These are phyloP conservation scores for Penicillium maclennaniae DNA, from an alignment of 495 filamentous ascomycete species.

Conservation along the genomic window DNA sequence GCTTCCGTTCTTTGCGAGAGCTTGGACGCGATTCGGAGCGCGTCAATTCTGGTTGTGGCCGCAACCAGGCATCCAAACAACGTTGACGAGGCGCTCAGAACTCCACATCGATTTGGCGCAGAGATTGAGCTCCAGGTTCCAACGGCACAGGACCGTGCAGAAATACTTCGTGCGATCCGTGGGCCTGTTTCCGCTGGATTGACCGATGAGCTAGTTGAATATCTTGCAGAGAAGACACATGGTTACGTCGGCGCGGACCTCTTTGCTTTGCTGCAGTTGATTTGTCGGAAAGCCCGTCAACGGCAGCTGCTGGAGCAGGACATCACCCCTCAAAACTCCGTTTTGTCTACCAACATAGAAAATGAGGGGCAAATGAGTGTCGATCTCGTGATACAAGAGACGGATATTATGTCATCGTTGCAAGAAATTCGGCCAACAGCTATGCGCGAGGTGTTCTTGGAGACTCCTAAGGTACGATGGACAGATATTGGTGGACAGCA, in stretches of 20 bases:
- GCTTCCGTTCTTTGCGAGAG: constrained; percentile 40
- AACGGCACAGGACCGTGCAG: constrained; percentile 61
- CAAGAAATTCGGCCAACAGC: constrained; percentile 68
- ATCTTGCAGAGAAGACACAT: constrained; percentile 58
- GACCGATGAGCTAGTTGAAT: constrained; percentile 35
- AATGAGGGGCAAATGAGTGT: constrained; percentile 8
- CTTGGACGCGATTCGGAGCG: constrained; percentile 40
- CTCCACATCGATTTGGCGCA: constrained; percentile 58
- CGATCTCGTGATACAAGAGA: constrained; percentile 34
- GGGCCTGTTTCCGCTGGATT: constrained; percentile 27
- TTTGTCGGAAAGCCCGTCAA: constrained; percentile 41
- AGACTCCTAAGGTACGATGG: constrained; percentile 84
- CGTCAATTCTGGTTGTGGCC: constrained; percentile 63
- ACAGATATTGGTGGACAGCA: constrained; percentile 86
- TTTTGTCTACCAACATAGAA: not conserved
- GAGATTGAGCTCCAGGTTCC: constrained; percentile 83
- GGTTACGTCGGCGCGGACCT: constrained; percentile 68
- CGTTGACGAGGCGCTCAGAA: constrained; percentile 69
- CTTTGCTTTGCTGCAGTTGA: constrained; percentile 45
- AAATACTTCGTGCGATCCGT: constrained; percentile 61
- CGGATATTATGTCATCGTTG: constrained; percentile 54
- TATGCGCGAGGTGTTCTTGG: constrained; percentile 86
- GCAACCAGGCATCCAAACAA: constrained; percentile 68
- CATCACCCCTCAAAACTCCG: not conserved
- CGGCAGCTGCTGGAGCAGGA: constrained; percentile 23